A percentile compares a stretch with the other conserved stretches of the same genome.
These are phyloP conservation scores for Geosmithia putterillii DNA, from an alignment of 2,329 filamentous ascomycete genomes.

Conservation along the genomic window DNA sequence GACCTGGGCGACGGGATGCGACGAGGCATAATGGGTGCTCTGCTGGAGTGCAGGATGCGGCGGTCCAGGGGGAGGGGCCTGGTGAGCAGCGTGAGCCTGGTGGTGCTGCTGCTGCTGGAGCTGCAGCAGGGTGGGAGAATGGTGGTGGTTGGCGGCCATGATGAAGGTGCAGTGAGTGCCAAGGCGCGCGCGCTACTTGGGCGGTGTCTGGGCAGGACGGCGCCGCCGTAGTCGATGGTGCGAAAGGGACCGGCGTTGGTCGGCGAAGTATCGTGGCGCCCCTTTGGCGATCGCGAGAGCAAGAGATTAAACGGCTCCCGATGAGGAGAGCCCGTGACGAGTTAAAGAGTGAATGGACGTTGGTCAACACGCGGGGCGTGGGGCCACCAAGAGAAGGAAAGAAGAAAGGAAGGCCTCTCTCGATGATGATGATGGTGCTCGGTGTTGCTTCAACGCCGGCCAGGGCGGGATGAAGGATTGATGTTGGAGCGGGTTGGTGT, in stretches of 20 bases:
- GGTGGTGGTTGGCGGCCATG: conserved; percentile 57
- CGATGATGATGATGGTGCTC: no score
- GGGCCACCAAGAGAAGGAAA: no score
- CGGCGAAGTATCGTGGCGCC: no score
- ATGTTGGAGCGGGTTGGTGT: background rate
- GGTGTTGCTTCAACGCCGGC: no score
- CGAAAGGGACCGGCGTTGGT: no score
- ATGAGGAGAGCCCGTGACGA: background rate
- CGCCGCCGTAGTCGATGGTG: no score
- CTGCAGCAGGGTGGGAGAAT: conserved; percentile 68
- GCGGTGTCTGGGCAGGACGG: no score
- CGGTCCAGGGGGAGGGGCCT: conserved; percentile 28
- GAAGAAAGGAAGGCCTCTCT: no score
- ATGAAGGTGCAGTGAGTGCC: no score
- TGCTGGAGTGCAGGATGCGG: conserved; percentile 21
- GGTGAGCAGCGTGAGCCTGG: conserved; percentile 23
- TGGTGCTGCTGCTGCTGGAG: conserved; percentile 51
- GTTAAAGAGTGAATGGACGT: background rate
- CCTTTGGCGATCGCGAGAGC: no score
- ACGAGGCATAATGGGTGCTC: conserved; percentile 45
- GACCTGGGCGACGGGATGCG: conserved; percentile 63
- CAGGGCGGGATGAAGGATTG: background rate
- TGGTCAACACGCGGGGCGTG: background rate
- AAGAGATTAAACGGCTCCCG: no score
- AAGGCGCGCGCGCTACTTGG: no score